phyloP scores from a whole-genome alignment of 2,329 filamentous ascomycete genomes.

The Fusarium burgessii region DNA sequence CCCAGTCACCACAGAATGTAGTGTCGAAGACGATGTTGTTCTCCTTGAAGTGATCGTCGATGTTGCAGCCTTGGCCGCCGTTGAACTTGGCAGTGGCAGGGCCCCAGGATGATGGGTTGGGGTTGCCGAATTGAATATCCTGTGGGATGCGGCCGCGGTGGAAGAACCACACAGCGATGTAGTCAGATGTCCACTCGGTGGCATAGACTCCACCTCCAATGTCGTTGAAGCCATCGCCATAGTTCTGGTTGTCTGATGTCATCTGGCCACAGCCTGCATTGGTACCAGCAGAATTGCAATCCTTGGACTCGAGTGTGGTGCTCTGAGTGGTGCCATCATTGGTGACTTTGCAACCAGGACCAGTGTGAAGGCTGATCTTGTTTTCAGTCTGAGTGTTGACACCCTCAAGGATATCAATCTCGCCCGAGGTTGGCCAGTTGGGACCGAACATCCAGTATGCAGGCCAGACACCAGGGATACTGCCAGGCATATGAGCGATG shows the following conservation, averaged over 20 bases:
- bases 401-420: conserved; percentile 86
- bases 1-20: conserved; percentile 91
- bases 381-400: conserved; percentile 73
- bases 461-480: conserved; percentile 79
- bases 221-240: conserved; percentile 78
- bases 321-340: conserved; percentile 61
- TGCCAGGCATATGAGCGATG: conserved; percentile 80
- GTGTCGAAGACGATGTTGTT: conserved; percentile 86
- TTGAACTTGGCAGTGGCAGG: conserved; percentile 75
- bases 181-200: conserved; percentile 78
- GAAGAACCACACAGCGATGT: conserved; percentile 88
- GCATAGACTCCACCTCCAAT: conserved; percentile 78
- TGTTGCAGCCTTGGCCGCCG: conserved; percentile 75
- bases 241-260: conserved; percentile 65
- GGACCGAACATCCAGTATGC: conserved; percentile 77
- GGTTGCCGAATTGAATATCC: conserved; percentile 69
- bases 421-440: conserved; percentile 77
- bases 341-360: conserved; percentile 67
- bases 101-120: conserved; percentile 77
- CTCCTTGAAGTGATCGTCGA: conserved; percentile 75
- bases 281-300: conserved; percentile 69
- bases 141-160: conserved; percentile 71
- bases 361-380: conserved; percentile 76
- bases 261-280: conserved; percentile 71
- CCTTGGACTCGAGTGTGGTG: conserved; percentile 57